Percentiles rank a stretch among this genome's conserved stretches.
These are phyloP conservation scores for Ascocoryne sarcoides DNA, from an alignment of 2,329 filamentous ascomycete species.

Conservation along the genomic window DNA sequence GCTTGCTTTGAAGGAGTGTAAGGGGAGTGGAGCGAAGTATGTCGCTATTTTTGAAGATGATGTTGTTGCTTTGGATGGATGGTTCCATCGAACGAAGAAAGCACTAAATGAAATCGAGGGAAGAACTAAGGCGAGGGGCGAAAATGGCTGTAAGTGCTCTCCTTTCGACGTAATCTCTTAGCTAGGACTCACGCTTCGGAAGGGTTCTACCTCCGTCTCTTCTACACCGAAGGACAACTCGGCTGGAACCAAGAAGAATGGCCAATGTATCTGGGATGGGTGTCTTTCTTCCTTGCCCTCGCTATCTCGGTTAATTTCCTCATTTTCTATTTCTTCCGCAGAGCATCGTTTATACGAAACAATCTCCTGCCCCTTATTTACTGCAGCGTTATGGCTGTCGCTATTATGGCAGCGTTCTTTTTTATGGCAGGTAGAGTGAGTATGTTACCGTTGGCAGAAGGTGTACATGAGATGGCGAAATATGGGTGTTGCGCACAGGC, in stretches of 20 bases:
- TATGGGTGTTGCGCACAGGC: conserved; percentile 7
- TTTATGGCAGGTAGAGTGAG: conserved; percentile 1
- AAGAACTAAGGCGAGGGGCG: not conserved
- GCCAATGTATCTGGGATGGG: conserved; percentile 1
- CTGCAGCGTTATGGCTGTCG: not conserved
- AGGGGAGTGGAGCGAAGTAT: conserved; percentile 1
- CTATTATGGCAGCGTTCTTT: not conserved
- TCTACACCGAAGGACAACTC: conserved; percentile 6
- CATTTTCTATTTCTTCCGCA: not conserved
- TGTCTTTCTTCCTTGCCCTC: not conserved
- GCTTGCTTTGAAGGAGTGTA: conserved; percentile 1
- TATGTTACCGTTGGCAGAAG: conserved; percentile 3
- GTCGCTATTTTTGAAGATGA: conserved; percentile 6
- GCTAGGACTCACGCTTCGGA: too few species aligned
- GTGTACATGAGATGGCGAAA: conserved; percentile 5
- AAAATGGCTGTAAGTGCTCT: conserved; percentile 4
- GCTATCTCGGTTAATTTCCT: not conserved
- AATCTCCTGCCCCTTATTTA: not conserved
- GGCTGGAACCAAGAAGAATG: conserved; percentile 6
- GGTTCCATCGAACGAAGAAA: conserved; percentile 3
- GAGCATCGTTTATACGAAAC: not conserved
- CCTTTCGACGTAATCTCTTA: not conserved
- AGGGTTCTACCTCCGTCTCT: conserved; percentile 6
- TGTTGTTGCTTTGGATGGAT: conserved; percentile 3
- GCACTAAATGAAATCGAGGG: conserved; percentile 1